Base-by-base conservation (phyloP, 345 rosid genomes). In the Acer saccharum region DNA sequence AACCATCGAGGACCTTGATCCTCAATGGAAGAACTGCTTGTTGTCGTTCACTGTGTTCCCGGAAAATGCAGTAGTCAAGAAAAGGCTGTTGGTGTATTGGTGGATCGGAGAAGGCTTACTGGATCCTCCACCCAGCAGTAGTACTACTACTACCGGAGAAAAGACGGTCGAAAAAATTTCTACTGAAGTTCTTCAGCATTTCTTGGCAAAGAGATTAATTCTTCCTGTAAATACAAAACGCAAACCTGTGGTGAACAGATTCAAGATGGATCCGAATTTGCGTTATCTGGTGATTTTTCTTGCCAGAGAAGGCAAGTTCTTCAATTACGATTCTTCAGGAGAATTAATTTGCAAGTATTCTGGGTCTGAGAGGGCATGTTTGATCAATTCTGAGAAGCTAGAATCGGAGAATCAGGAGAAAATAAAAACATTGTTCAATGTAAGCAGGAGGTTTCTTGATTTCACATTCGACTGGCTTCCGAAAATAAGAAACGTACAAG, bases 101-200 rank as follows among this genome's bases (percentile, higher is more conserved):
- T 90, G 91, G 89, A 72, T 86, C 6, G 96, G 89, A 41, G 91
- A 91, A 80, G 77, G 78, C 11, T 44, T 89, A 13, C 43, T 65
- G 62, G 84, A 35, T 12, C 39, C 39, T 32, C 39, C 39, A 32
- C 39, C 39, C 39, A 32, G 6, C 39, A 32, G 6, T 32, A 32
- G 39, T 32, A 32, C 6, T 32, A 32, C 1, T 32, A 32, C 6
- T 32, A 32, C 39, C 39, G 39, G 39, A 32, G 39, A 32, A 32
- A 4, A 3, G 39, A 32, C 39, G 2, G 39, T 32, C 6, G 39
- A 4, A 32, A 32, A 32, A 3, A 32, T 32, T 3, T 89, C 81
- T 57, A 68, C 76, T 41, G 6, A 4, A 0, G 70, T 80, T 76
- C 82, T 89, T 1, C 0, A 57, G 6, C 7, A 58, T 6, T 86